Evolutionary conservation across 176 grass and related monocot species (phyloP), one percentile per base, ranked within the genome.

Genomic region (Miscanthus lutarioriparius): DNA sequence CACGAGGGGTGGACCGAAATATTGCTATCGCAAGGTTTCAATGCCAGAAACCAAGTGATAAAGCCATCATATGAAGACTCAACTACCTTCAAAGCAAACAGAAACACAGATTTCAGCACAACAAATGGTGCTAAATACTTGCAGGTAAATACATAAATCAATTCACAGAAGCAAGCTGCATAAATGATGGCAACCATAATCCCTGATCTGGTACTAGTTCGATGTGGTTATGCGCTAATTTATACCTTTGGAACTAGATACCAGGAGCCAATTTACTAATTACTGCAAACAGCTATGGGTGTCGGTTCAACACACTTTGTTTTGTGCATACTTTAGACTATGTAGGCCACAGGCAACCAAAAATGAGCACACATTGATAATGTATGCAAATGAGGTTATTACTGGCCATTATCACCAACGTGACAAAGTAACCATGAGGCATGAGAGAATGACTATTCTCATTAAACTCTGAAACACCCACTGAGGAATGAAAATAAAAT

Each of bases 41-140:
- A 80, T 72, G 54, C 45, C 72, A 83, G 47, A 74, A 82, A 86
- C 67, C 74, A 86, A 58, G 79, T 39, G 48, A 45, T 40, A 59
- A 79, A 45, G 88, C 79, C 80, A 67, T 54, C 67, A 37, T 58
- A 61, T 81, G 25, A 61, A 9, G 51, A 40, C 32, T 82, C 54
- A 23, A 41, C 85, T 91, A 91, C 89, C 89, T 91, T 51, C 14
- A 84, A 83, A 82, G 16, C 40, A 30, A 70, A 87, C 22, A 70
- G 16, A 76, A 38, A 82, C 15, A 80, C 53, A 83, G 82, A 44
- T 19, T 74, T 87, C 39, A 64, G 76, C 39, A 83, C 68, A 22
- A 19, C 45, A 79, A 75, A 75, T 67, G 64, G 14, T 88, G 53
- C 2, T 30, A 80, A 45, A 67, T 79, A 74, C 38, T 44, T 25